Conservation (phyloP, 1,284 basidiomycete genomes). For the Malassezia cuniculi region DNA sequence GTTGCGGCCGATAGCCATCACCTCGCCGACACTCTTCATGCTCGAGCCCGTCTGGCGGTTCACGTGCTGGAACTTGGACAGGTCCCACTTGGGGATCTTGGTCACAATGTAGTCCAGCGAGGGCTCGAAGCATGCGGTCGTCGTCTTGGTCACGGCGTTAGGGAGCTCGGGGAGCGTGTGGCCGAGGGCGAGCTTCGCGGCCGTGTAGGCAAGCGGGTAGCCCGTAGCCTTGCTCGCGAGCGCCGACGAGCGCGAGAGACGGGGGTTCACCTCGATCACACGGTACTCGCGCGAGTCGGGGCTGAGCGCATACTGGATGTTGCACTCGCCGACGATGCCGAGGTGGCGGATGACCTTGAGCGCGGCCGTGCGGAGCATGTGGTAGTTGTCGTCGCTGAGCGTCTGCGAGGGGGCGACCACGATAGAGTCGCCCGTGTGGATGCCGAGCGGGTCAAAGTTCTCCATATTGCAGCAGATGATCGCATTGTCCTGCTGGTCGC, state of each 20-base stretch:
- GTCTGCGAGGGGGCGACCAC: constrained; percentile 98
- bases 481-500: constrained; percentile 74
- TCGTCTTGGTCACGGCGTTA: constrained; percentile 97
- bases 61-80: constrained; percentile 94
- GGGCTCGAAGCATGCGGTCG: constrained; percentile 99
- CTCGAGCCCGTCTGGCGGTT: constrained; percentile 88
- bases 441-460: constrained; percentile 97
- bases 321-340: constrained; percentile 95
- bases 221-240: constrained; percentile 98
- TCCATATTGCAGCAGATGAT: constrained; percentile 96
- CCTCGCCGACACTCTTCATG: constrained; percentile 99
- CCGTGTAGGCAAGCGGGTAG: constrained; percentile 96
- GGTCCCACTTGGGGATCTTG: constrained; percentile 97
- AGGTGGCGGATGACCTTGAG: constrained; percentile 96
- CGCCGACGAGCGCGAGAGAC: constrained; percentile 51
- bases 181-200: constrained; percentile 97
- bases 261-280: constrained; percentile 58
- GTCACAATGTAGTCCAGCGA: constrained; percentile 98
- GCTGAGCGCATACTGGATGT: constrained; percentile 97
- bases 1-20: constrained; percentile 98
- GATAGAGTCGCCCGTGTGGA: constrained; percentile 99
- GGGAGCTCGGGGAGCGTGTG: constrained; percentile 94
- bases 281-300: constrained; percentile 86
- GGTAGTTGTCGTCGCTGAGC: constrained; percentile 83
- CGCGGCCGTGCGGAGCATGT: constrained; percentile 94